These are phyloP conservation scores for Aspergillus sergii DNA, from an alignment of 2,329 filamentous ascomycete genomes.

Conservation along the genomic window DNA sequence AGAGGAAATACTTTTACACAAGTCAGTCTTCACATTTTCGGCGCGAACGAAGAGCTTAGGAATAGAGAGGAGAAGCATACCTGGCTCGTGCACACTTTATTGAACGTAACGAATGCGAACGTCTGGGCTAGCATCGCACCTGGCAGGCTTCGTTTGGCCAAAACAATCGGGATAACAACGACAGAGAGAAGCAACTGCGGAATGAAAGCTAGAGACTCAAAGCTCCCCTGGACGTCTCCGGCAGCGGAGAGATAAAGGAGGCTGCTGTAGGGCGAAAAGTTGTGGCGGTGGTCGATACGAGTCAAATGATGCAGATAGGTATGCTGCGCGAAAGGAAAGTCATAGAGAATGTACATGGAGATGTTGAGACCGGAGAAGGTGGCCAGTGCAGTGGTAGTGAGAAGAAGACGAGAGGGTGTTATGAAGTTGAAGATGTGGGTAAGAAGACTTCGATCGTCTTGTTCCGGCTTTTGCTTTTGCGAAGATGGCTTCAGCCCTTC, in stretches of 20 bases:
- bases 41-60: background rate
- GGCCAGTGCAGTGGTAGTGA: conserved; percentile 62
- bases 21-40: background rate
- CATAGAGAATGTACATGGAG: conserved; percentile 79
- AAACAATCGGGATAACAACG: conserved; percentile 70
- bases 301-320: conserved; percentile 93
- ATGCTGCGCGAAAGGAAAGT: conserved; percentile 78
- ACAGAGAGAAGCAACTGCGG: conserved; percentile 84
- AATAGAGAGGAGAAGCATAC: conserved; percentile 52
- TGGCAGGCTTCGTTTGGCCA: conserved; percentile 81
- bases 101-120: conserved; percentile 95
- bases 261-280: conserved; percentile 96
- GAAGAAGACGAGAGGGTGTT: conserved; percentile 40
- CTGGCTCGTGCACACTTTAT: conserved; percentile 98
- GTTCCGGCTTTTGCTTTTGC: background rate
- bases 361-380: conserved; percentile 76
- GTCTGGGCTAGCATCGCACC: conserved; percentile 91
- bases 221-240: conserved; percentile 43
- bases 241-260: conserved; percentile 85
- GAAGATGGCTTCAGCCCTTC: conserved; percentile 14
- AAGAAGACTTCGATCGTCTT: conserved; percentile 10
- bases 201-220: conserved; percentile 84
- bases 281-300: conserved; percentile 93
- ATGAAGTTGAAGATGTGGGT: conserved; percentile 35
- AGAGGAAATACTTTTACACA: conserved; percentile 80